phyloP scores from a whole-genome alignment of 495 filamentous ascomycete species.

The Daldinia decipiens region DNA sequence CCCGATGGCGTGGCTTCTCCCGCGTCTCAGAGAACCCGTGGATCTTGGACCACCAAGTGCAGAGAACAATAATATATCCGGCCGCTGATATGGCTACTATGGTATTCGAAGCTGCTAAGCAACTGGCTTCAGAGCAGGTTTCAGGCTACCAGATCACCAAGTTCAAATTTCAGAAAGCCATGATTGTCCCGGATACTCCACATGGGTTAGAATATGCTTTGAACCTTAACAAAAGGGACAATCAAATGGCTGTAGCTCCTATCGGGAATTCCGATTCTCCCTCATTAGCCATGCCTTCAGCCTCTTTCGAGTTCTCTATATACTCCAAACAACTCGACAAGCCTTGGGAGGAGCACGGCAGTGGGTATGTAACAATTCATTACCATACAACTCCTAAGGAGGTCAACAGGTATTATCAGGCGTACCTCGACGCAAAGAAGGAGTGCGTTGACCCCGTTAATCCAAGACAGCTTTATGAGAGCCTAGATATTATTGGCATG shows the following conservation, averaged over 20 bases:
- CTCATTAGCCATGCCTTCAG: slow-evolving; percentile 4
- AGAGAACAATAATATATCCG: slow-evolving; percentile 58
- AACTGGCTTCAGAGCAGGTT: slow-evolving; percentile 45
- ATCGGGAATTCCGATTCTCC: background rate
- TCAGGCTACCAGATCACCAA: slow-evolving; percentile 32
- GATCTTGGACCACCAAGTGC: slow-evolving; percentile 57
- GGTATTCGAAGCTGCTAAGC: slow-evolving; percentile 59
- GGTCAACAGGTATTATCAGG: slow-evolving; percentile 1
- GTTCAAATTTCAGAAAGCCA: slow-evolving; percentile 48
- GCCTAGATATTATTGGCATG: slow-evolving; percentile 51
- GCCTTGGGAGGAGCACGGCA: slow-evolving; percentile 45
- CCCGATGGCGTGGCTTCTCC: slow-evolving; percentile 55
- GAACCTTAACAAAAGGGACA: slow-evolving; percentile 28
- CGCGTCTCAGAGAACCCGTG: slow-evolving; percentile 55
- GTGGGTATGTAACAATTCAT: slow-evolving; percentile 42
- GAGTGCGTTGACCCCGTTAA: slow-evolving; percentile 27
- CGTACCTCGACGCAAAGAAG: slow-evolving; percentile 23
- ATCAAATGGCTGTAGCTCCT: background rate
- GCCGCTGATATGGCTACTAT: slow-evolving; percentile 60
- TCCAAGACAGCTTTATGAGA: slow-evolving; percentile 46
- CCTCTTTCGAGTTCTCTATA: slow-evolving; percentile 41
- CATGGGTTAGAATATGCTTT: slow-evolving; percentile 42
- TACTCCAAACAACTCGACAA: slow-evolving; percentile 44
- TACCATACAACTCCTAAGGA: slow-evolving; percentile 10
- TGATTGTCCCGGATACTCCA: slow-evolving; percentile 48